These are phyloP conservation scores for Teunomyces barrocoloradensis DNA, from an alignment of 805 yeast genomes.

Conservation along the genomic window DNA sequence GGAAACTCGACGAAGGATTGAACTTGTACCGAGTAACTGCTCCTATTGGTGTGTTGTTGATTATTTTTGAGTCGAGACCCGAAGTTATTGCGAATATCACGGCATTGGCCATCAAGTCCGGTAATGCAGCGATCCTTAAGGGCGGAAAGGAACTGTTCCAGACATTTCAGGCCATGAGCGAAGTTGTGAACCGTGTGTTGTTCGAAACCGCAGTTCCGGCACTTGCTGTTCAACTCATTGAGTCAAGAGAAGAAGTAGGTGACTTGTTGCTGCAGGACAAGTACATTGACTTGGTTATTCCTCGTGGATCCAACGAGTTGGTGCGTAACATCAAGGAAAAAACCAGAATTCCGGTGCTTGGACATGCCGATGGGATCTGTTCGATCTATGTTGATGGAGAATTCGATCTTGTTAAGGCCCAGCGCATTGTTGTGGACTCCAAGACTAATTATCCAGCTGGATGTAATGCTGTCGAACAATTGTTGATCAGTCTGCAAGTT, in stretches of 20 bases:
- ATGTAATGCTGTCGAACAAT: constrained; percentile 94
- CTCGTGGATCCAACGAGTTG: constrained; percentile 94
- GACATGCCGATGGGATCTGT: constrained; percentile 98
- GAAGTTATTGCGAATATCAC: constrained; percentile 98
- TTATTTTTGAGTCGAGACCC: constrained; percentile 95
- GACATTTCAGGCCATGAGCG: constrained; percentile 81
- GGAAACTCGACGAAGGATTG: constrained; percentile 86
- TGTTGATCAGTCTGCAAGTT: constrained; percentile 56
- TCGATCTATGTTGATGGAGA: constrained; percentile 77
- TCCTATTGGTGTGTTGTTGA: constrained; percentile 90
- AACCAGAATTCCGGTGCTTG: constrained; percentile 94
- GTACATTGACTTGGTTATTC: constrained; percentile 92
- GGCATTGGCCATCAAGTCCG: constrained; percentile 92
- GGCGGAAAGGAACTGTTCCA: constrained; percentile 94
- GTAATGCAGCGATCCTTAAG: constrained; percentile 93
- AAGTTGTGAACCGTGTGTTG: constrained; percentile 61
- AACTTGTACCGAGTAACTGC: constrained; percentile 80
- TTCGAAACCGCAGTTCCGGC: constrained; percentile 69
- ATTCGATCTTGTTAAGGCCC: constrained; percentile 77
- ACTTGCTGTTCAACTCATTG: constrained; percentile 80
- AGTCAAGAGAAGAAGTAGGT: constrained; percentile 86
- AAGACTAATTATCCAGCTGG: constrained; percentile 98
- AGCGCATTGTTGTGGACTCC: constrained; percentile 73
- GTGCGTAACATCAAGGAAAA: constrained; percentile 81
- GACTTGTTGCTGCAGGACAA: constrained; percentile 81